phyloP scores from a whole-genome alignment of 2,329 filamentous ascomycete genomes.

The Alternaria brassicae region DNA sequence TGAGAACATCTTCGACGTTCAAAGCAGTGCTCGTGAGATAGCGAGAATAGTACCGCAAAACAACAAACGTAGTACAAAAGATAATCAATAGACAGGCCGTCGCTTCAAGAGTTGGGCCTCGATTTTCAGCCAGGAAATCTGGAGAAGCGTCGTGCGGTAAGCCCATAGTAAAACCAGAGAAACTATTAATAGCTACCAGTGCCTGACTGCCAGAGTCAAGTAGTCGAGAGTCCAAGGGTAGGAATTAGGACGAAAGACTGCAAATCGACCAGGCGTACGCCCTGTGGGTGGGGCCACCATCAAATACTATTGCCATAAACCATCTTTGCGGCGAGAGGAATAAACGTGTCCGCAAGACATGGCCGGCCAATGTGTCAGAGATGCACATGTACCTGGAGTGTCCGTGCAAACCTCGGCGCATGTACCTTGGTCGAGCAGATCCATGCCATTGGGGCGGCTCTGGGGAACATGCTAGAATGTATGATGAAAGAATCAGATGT shows the following conservation, averaged over 20 bases:
- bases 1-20: conserved; percentile 28
- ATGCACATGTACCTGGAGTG: neutral
- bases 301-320: conserved; percentile 10
- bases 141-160: conserved; percentile 2
- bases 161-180: conserved; percentile 1
- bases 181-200: conserved; percentile 2
- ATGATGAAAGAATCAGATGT: neutral
- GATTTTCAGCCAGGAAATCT: conserved; percentile 25
- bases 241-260: conserved; percentile 4
- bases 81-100: conserved; percentile 28
- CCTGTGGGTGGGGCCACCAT: neutral
- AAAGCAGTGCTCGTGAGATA: conserved; percentile 24
- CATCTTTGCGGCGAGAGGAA: conserved; percentile 2
- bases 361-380: neutral
- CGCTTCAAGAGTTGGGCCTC: conserved; percentile 21
- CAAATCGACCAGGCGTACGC: neutral
- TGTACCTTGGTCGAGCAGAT: conserved; percentile 6
- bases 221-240: conserved; percentile 3
- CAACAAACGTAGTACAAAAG: conserved; percentile 29
- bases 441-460: neutral
- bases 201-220: conserved; percentile 20
- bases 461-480: neutral
- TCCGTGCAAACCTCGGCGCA: conserved; percentile 3
- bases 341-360: neutral
- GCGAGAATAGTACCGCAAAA: conserved; percentile 32